Conservation (phyloP, 352 stramenopile species). For the Globisporangium spiculum region DNA sequence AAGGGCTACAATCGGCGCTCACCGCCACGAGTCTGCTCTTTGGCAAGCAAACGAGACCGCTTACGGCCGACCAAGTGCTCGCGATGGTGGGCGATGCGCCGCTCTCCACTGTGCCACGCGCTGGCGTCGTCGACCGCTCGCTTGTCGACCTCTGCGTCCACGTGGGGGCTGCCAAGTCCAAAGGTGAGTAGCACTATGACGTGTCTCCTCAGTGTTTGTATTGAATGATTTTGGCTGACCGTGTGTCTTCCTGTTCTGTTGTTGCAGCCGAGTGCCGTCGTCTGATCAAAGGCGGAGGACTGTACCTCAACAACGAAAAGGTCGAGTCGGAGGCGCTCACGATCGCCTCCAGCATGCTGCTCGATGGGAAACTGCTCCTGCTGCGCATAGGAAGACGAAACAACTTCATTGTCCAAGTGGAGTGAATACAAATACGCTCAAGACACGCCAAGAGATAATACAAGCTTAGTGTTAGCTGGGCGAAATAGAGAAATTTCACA, state of each 20-base stretch:
- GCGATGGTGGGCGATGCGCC: slow-evolving; percentile 67
- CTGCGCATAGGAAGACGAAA: slow-evolving; percentile 74
- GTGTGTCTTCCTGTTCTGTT: neutral
- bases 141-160: slow-evolving; percentile 92
- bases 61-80: slow-evolving; percentile 71
- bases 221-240: neutral
- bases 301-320: slow-evolving; percentile 92
- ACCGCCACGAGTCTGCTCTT: slow-evolving; percentile 68
- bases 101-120: slow-evolving; percentile 28
- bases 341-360: slow-evolving; percentile 38
- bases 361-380: slow-evolving; percentile 67
- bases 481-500: slow-evolving; percentile 5
- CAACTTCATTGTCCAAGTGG: slow-evolving; percentile 74
- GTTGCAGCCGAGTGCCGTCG: slow-evolving; percentile 89
- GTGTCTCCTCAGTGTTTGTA: neutral
- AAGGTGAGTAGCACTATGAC: slow-evolving; percentile 45
- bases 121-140: slow-evolving; percentile 64
- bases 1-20: slow-evolving; percentile 67
- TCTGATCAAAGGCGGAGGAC: slow-evolving; percentile 94
- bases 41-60: slow-evolving; percentile 49
- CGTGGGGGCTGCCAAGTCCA: slow-evolving; percentile 89
- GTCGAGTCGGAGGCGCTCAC: slow-evolving; percentile 49
- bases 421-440: slow-evolving; percentile 20
- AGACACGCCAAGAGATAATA: neutral
- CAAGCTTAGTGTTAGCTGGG: neutral